These are phyloP conservation scores for Chlamydomonas eustigma DNA, from an alignment of 139 green algal genomes.

Conservation along the genomic window DNA sequence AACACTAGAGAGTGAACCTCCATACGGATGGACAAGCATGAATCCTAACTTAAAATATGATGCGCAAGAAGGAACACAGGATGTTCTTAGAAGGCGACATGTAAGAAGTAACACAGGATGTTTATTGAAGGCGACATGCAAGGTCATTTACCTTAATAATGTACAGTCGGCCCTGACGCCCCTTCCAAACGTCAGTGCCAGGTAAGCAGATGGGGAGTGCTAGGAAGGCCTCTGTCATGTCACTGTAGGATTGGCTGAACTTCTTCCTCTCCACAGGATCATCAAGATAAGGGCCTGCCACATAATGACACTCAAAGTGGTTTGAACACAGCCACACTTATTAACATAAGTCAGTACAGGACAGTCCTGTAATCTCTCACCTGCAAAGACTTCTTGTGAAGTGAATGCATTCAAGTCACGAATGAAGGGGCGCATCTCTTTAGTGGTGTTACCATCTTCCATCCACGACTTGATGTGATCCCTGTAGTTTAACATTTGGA, in stretches of 20 bases:
- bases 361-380: conserved; percentile 13
- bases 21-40: too few relatives aligned
- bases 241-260: conserved; percentile 63
- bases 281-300: conserved; percentile 75
- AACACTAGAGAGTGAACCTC: not conserved
- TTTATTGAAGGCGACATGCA: not conserved
- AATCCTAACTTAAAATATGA: too few relatives aligned
- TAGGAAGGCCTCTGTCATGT: conserved; percentile 78
- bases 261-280: conserved; percentile 40
- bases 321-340: not conserved
- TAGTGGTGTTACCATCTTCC: not conserved
- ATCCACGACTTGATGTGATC: conserved; percentile 24
- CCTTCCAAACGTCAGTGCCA: conserved; percentile 79
- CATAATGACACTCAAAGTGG: not conserved
- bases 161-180: conserved; percentile 46
- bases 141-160: conserved; percentile 40
- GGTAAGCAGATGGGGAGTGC: conserved; percentile 78
- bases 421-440: conserved; percentile 39
- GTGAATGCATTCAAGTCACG: conserved; percentile 73
- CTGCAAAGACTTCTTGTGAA: conserved; percentile 76
- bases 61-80: too few relatives aligned
- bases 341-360: too few relatives aligned
- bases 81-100: too few relatives aligned
- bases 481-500: not conserved
- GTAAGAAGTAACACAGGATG: not conserved